phyloP scores from a whole-genome alignment of 2,329 filamentous ascomycete species.

The Trichophyton benhamiae region DNA sequence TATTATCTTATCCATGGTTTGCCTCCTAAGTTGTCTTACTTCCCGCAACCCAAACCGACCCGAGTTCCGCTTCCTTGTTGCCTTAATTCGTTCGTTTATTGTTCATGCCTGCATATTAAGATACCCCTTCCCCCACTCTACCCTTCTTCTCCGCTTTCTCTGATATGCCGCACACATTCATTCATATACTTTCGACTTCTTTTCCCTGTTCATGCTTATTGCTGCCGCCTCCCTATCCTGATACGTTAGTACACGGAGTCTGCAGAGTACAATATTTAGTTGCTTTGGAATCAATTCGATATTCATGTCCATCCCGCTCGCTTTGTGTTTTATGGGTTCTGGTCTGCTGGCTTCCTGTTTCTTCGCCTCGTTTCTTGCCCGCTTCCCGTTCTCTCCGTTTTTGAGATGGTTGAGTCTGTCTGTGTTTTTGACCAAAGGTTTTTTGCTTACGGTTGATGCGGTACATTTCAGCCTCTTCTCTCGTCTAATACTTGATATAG shows the following conservation, averaged over 20 bases:
- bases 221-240: background rate
- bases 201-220: slow-evolving; percentile 2
- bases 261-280: slow-evolving; percentile 2
- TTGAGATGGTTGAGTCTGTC: background rate
- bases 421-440: background rate
- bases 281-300: background rate
- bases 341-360: background rate
- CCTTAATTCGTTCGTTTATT: background rate
- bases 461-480: background rate
- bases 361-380: background rate
- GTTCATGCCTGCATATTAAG: background rate
- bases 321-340: background rate
- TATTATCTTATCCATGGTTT: background rate
- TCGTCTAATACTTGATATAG: background rate
- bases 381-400: background rate
- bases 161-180: slow-evolving; percentile 17
- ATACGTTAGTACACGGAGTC: background rate
- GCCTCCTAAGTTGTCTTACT: background rate
- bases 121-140: background rate
- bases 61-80: background rate
- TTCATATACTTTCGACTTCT: slow-evolving; percentile 1
- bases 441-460: background rate
- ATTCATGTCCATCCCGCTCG: background rate
- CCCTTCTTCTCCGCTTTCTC: background rate
- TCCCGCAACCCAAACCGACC: background rate